These are phyloP conservation scores for Yamadazyma jaroonii DNA, from an alignment of 1,139 yeast species.

Conservation along the genomic window DNA sequence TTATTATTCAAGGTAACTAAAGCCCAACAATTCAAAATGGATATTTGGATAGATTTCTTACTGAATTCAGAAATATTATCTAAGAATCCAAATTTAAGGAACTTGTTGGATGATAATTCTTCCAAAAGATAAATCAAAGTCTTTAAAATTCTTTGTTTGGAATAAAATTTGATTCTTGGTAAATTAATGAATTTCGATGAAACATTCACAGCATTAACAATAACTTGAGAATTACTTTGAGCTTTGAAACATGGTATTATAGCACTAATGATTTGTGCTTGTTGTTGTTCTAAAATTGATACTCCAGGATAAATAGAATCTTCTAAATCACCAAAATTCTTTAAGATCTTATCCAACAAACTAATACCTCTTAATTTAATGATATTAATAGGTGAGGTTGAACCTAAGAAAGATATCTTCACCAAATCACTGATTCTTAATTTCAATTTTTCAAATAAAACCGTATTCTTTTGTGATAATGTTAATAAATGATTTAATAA, in stretches of 20 bases:
- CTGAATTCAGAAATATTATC: conserved; percentile 51
- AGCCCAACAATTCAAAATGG: conserved; percentile 90
- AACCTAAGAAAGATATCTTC: conserved; percentile 78
- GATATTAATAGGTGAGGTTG: conserved; percentile 65
- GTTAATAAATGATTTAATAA: conserved; percentile 52
- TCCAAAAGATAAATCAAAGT: conserved; percentile 68
- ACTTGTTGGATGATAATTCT: conserved; percentile 49
- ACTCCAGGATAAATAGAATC: conserved; percentile 76
- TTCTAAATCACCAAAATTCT: conserved; percentile 53
- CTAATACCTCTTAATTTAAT: conserved; percentile 66
- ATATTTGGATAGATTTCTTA: conserved; percentile 61
- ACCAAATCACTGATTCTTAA: conserved; percentile 67
- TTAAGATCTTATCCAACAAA: conserved; percentile 46
- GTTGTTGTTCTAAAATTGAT: conserved; percentile 83
- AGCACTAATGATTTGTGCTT: conserved; percentile 91
- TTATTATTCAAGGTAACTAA: conserved; percentile 55
- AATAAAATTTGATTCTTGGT: conserved; percentile 47
- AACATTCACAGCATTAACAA: conserved; percentile 75
- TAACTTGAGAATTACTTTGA: conserved; percentile 71
- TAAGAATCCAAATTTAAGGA: conserved; percentile 39
- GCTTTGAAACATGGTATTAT: conserved; percentile 82
- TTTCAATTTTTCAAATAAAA: conserved; percentile 42
- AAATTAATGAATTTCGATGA: conserved; percentile 70
- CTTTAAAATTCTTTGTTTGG: conserved; percentile 61
- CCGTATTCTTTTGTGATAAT: conserved; percentile 38